A percentile compares a stretch with the other conserved stretches of the same genome.
Evolutionary conservation across 1,284 basidiomycete species (phyloP).

Genomic region (Omphalotus olearius): DNA sequence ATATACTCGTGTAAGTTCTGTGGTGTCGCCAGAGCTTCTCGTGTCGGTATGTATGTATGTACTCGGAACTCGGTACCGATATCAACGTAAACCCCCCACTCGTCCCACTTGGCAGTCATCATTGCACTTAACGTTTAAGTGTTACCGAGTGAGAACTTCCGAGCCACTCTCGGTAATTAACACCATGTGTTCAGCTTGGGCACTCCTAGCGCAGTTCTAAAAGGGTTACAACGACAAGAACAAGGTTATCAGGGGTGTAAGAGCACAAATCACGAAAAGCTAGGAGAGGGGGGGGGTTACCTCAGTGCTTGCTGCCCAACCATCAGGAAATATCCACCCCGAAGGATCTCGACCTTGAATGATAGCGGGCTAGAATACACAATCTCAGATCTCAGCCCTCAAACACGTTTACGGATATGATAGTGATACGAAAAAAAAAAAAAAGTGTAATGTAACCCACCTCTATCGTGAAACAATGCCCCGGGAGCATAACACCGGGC

Average conservation of each 20-base stretch:
- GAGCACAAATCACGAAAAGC: not conserved
- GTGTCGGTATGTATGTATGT: no score
- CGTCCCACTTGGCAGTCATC: no score
- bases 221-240: not conserved
- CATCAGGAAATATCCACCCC: constrained; percentile 80
- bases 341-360: constrained; percentile 67
- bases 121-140: no score
- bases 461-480: constrained; percentile 89
- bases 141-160: constrained; percentile 53
- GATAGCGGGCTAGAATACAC: constrained; percentile 57
- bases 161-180: constrained; percentile 74
- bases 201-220: constrained; percentile 70
- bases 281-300: constrained; percentile 32
- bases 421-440: no score
- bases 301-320: constrained; percentile 84
- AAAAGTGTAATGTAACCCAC: constrained; percentile 29
- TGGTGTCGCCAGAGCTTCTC: no score
- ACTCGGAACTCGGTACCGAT: no score
- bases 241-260: constrained; percentile 3
- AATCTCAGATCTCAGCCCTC: no score
- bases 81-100: no score
- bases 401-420: no score
- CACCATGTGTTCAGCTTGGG: constrained; percentile 86
- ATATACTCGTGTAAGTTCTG: no score
- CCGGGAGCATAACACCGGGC: constrained; percentile 72